Evolutionary conservation across 305 asterid species (phyloP), one percentile per base, ranked within the genome.

Genomic region (Withania somnifera): DNA sequence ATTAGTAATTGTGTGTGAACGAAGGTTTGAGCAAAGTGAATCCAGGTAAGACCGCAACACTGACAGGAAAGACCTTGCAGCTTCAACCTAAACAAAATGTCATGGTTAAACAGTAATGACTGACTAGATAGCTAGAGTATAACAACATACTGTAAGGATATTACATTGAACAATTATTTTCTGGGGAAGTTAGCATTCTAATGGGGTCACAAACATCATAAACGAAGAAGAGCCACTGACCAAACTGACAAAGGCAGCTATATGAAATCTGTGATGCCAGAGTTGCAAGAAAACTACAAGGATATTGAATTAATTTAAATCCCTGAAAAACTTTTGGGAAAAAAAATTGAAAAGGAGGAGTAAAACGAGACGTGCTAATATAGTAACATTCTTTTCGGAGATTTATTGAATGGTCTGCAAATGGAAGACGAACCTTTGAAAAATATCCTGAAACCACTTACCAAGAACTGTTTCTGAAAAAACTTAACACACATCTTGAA

Each of bases 1-100:
- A 84, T 97, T 97, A 67, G 99, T 97, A 82, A 97, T 97, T 77
- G 99, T 97, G 85, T 97, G 99, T 79, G 98, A 93, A 20, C 98
- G 97, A 79, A 97, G 91, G 86, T 89, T 92, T 20, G 90, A 91
- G 87, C 98, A 95, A 47, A 97, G 92, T 58, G 93, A 89, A 77
- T 97, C 98, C 90, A 97, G 84, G 91, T 97, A 93, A 68, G 95
- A 68, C 82, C 98, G 87, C 82, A 97, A 81, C 60, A 86, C 93
- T 75, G 84, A 86, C 32, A 97, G 88, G 84, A 97, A 95, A 78
- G 92, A 94, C 89, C 89, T 92, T 85, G 98, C 98, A 86, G 98
- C 99, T 90, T 97, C 98, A 66, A 87, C 94, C 99, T 94, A 81
- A 85, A 81, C 79, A 63, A 71, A 82, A 86, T 9, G 84, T 61